Evolutionary conservation across 768 basidiomycete genomes (phyloP), one percentile per base, ranked within the genome.

Genomic region (Hortiboletus campestris): DNA sequence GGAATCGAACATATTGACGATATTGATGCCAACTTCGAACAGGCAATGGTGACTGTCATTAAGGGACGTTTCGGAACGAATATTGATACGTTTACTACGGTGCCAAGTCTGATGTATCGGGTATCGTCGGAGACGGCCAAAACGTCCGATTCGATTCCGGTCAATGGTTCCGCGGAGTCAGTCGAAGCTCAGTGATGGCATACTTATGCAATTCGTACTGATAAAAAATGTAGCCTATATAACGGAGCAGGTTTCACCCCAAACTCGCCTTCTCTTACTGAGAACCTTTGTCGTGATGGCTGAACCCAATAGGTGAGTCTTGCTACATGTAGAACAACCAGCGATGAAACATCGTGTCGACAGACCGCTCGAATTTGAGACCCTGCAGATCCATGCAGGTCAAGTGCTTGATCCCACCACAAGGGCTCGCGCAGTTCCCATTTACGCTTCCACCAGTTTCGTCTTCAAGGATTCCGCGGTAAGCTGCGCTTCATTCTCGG

Each of bases 341-440:
- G 17, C 19, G 19, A 40, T n/a, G 14, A 28, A 13, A 13, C 32
- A 5, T 4, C 11, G 13, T 19, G 4, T 31, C 17, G 17, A 34
- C 17, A 72, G 75, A 57, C 66, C 67, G 1, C 78, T 79, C 31
- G 80, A 84, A 58, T 86, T 85, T 58, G 84, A 85, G 61, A 86
- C 84, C 2, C 64, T 84, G 20, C 80, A 86, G 69, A 71, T 87
- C 13, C 85, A 86, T 55, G 85, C 83, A 5, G 86, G 85, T 2
- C 80, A 83, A 51, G 69, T 68, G 3, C 72, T 75, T 2, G 83
- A 84, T 62, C 73, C 79, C 0, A 66, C 80, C 6, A 82, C 82
- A 12, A 81, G 81, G 38, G 81, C 85, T 1, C 77, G 84, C 12
- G 86, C 86, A 2, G 80, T 80, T 2, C 85, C 86, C 1, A 86